Conservation (phyloP, 139 green algal species). For the Picochlorum sp. region DNA sequence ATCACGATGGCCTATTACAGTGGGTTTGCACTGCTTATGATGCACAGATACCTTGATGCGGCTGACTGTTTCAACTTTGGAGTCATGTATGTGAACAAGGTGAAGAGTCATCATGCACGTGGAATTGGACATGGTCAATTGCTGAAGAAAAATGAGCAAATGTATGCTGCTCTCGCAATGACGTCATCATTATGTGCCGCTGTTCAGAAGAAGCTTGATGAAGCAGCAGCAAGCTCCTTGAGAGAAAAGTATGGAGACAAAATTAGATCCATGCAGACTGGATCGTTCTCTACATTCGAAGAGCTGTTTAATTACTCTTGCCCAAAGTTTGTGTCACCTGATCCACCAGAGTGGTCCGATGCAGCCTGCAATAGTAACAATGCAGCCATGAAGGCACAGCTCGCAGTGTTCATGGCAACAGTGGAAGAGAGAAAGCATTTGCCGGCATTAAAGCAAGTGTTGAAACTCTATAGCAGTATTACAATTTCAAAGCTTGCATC, state of each 20-base stretch:
- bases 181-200: slow-evolving; percentile 67
- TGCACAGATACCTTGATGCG: slow-evolving; percentile 80
- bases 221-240: slow-evolving; percentile 54
- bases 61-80: slow-evolving; percentile 77
- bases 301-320: slow-evolving; percentile 92
- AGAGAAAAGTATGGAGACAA: slow-evolving; percentile 73
- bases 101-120: slow-evolving; percentile 54
- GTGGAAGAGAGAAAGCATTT: slow-evolving; percentile 64
- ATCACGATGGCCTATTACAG: slow-evolving; percentile 94
- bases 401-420: slow-evolving; percentile 72
- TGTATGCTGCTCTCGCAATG: slow-evolving; percentile 87
- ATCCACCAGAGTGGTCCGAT: slow-evolving; percentile 57
- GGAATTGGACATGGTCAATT: slow-evolving; percentile 68
- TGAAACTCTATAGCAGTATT: slow-evolving; percentile 90
- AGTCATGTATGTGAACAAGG: slow-evolving; percentile 72
- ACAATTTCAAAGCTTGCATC: slow-evolving; percentile 74
- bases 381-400: slow-evolving; percentile 83
- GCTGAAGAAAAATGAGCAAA: slow-evolving; percentile 99
- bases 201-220: slow-evolving; percentile 52
- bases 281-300: slow-evolving; percentile 61
- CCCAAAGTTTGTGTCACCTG: slow-evolving; percentile 89
- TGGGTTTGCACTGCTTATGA: slow-evolving; percentile 87
- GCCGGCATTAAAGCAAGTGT: slow-evolving; percentile 66
- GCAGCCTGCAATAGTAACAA: slow-evolving; percentile 69
- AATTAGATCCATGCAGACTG: slow-evolving; percentile 51